Evolutionary conservation across 2,329 filamentous ascomycete genomes (phyloP), one percentile per base, ranked within the genome.

Genomic region (Davidsoniella virescens): DNA sequence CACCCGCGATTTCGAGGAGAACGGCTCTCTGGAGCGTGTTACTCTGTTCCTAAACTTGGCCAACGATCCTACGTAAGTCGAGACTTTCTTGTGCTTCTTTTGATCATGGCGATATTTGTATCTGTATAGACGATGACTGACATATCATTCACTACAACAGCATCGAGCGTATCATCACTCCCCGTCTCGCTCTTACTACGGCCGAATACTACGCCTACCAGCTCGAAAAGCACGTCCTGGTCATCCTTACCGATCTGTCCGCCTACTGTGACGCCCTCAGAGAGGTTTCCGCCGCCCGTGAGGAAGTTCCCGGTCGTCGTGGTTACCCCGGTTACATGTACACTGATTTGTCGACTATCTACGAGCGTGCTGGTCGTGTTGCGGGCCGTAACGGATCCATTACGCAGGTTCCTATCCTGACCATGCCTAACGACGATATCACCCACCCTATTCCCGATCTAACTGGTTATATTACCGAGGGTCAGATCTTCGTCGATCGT

Each of bases 311-410:
- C 39, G 92, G 92, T 75, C 90, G 92, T 67, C 90, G 92, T 80
- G 92, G 92, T 77, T 98, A 92, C 73, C 92, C 92, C 49, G 92
- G 92, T 85, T 98, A 98, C 77, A 98, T 98, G 92, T 98, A 98
- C 75, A 98, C 92, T 59, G 93, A 98, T 79, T 84, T 98, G 80
- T 95, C 92, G 54, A 98, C 92, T 63, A 95, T 98, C 61, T 98
- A 98, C 75, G 92, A 98, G 71, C 88, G 92, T 71, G 92, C 92
- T 59, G 92, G 92, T 63, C 92, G 92, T 84, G 92, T 98, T 47
- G 75, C 87, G 62, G 93, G 93, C 59, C 85, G 93, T 60, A 95
- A 96, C 62, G 92, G 93, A 54, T 98, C 92, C 60, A 98, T 98
- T 61, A 98, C 93, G 17, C 92, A 98, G 70, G 95, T 98, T 61